Base-by-base conservation (phyloP, 768 basidiomycete species). In the Amanita phalloides region DNA sequence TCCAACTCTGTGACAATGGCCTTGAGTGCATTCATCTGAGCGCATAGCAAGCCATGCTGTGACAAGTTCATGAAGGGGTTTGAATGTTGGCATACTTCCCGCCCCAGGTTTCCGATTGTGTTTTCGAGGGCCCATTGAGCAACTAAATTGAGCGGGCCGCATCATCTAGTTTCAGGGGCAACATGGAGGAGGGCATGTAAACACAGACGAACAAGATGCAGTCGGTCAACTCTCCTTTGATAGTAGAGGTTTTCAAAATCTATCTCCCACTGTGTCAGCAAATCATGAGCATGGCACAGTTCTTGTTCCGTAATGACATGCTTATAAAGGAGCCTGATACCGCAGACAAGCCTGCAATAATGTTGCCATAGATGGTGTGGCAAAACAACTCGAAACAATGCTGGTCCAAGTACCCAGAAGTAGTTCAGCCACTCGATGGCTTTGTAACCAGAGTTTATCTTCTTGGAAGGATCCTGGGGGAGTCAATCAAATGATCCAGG, bases 211-310 rank as follows among this genome's bases (percentile, higher is more conserved):
- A 64, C 44, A 45, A 71, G 64, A 42, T 71, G 69, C 5, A 71
- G n/a, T 0, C 57, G 57, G 20, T 65, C 57, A 0, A 48, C 41
- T 1, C 44, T 20, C 0, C 54, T 56, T 10, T 66, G 59, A 43
- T 60, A 60, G 41, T 69, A 70, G 0, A 68, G 13, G 0, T 20
- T n/a, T 44, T 71, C 62, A 17, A 62, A 71, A 1, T 66, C 66
- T 1, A 39, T 42, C 10, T 62, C 52, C 55, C 66, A 70, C 3
- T 56, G 41, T 6, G 52, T 53, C 1, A 67, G 49, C 0, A 56
- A 46, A 0, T 30, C 2, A n/a, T 63, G 55, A 0, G 58, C 62
- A 10, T 56, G 39, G 7, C 20, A 5, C 20, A 64, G 48, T 5
- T 66, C 49, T 28, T 45, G 6, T 30, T 28, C 25, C 28, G 2